These are phyloP conservation scores for Aschersonia sp. DNA, from an alignment of 2,329 filamentous ascomycete genomes.

Conservation along the genomic window DNA sequence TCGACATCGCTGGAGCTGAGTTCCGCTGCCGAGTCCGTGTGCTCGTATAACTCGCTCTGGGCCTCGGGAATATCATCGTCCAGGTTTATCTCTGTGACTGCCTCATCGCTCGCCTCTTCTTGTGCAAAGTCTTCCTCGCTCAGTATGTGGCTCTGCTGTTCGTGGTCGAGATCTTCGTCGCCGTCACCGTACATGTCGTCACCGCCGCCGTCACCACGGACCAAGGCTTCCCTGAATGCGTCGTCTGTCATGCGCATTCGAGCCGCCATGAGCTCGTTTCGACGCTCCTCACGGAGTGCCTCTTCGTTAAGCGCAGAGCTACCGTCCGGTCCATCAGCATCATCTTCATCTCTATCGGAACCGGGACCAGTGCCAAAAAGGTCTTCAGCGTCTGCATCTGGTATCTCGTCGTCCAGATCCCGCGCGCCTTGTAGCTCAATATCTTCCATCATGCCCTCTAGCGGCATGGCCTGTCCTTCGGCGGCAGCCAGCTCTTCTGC, in stretches of 20 bases:
- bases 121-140: constrained; percentile 45
- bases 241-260: constrained; percentile 44
- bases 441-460: constrained; percentile 35
- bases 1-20: constrained; percentile 31
- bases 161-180: constrained; percentile 39
- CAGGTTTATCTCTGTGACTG: constrained; percentile 51
- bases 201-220: constrained; percentile 32
- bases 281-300: constrained; percentile 26
- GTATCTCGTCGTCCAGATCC: constrained; percentile 62
- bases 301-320: constrained; percentile 24
- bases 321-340: constrained; percentile 22
- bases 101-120: constrained; percentile 12
- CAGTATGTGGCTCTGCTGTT: constrained; percentile 42
- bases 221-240: constrained; percentile 44
- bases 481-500: constrained; percentile 63
- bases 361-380: constrained; percentile 35
- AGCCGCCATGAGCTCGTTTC: constrained; percentile 32
- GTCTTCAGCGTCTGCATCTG: constrained; percentile 40
- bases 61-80: constrained; percentile 59
- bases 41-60: constrained; percentile 53
- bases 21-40: constrained; percentile 62
- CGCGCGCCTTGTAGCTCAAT: constrained; percentile 39
- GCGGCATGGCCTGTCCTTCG: constrained; percentile 26
- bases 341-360: constrained; percentile 22
- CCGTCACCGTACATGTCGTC: constrained; percentile 34